Conservation (phyloP, 441 rosid genomes). For the Melastoma candidum region DNA sequence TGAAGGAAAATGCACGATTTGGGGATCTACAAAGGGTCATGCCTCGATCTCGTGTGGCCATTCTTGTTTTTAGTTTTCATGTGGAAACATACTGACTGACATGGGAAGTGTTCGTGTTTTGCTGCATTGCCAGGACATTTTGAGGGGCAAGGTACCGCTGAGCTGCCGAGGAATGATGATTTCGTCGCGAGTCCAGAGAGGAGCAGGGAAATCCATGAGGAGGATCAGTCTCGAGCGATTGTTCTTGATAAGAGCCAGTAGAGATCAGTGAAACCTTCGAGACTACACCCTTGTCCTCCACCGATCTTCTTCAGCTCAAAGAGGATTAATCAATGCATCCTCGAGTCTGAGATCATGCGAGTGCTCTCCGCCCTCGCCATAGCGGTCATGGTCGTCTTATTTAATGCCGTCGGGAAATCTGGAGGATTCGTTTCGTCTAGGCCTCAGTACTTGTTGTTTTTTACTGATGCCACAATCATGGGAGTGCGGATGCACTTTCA, state of each 20-base stretch:
- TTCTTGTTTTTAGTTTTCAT: no score
- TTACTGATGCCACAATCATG: slow-evolving; percentile 44
- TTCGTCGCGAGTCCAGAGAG: no score
- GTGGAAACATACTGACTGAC: no score
- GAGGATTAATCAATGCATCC: slow-evolving; percentile 42
- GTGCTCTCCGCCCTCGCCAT: slow-evolving; percentile 44
- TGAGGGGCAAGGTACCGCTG: no score
- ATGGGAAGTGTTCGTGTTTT: no score
- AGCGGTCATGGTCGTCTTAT: slow-evolving; percentile 42
- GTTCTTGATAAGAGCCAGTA: no score
- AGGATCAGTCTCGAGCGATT: no score
- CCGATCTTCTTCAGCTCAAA: slow-evolving; percentile 37
- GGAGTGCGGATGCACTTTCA: slow-evolving; percentile 31
- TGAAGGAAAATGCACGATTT: slow-evolving; percentile 36
- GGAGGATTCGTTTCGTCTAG: slow-evolving; percentile 34
- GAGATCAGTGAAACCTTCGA: slow-evolving; percentile 10
- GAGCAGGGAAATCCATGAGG: no score
- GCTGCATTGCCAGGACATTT: no score
- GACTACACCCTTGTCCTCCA: slow-evolving; percentile 15
- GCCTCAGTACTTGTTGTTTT: slow-evolving; percentile 58
- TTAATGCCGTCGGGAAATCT: slow-evolving; percentile 25
- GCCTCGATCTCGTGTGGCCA: no score
- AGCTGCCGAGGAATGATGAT: no score
- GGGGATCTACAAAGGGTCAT: not conserved
- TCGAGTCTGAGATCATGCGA: slow-evolving; percentile 44